Evolutionary conservation across 305 asterid species (phyloP).

Genomic region (Ilex paraguariensis): DNA sequence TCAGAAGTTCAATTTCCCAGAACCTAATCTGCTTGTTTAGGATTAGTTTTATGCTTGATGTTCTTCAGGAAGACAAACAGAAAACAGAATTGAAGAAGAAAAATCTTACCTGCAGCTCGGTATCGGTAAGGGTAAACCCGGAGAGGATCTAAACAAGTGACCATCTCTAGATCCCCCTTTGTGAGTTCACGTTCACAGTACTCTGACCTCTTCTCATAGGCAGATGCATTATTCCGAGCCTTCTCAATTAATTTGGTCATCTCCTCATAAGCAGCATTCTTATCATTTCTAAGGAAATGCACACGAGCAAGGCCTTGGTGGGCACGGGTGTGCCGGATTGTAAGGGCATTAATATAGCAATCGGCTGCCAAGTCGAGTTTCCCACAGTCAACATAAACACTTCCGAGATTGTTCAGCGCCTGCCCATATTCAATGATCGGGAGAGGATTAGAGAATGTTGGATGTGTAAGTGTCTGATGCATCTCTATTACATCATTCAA

Average conservation of each 20-base stretch:
- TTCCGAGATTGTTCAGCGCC: constrained; percentile 97
- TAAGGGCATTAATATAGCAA: constrained; percentile 92
- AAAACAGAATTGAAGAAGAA: not conserved
- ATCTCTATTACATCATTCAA: no score
- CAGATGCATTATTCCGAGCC: constrained; percentile 84
- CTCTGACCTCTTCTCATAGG: constrained; percentile 93
- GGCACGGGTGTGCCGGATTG: constrained; percentile 88
- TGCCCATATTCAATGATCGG: constrained; percentile 21
- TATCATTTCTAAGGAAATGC: constrained; percentile 75
- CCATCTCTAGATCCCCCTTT: constrained; percentile 89
- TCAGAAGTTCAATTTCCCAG: not conserved
- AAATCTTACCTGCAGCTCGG: constrained; percentile 83
- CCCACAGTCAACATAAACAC: constrained; percentile 84
- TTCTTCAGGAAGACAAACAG: not conserved
- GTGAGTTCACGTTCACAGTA: constrained; percentile 91
- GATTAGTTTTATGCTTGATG: not conserved
- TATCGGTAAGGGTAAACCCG: constrained; percentile 95
- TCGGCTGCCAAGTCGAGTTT: constrained; percentile 90
- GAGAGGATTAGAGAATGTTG: not conserved
- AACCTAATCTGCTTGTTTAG: not conserved
- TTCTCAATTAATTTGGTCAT: constrained; percentile 89
- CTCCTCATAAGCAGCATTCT: constrained; percentile 83
- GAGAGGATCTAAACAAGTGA: constrained; percentile 82
- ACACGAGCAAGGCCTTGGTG: constrained; percentile 99
- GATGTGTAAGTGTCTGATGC: no score